Evolutionary conservation across 768 basidiomycete genomes (phyloP).

Genomic region (Psilocybe cyanescens): DNA sequence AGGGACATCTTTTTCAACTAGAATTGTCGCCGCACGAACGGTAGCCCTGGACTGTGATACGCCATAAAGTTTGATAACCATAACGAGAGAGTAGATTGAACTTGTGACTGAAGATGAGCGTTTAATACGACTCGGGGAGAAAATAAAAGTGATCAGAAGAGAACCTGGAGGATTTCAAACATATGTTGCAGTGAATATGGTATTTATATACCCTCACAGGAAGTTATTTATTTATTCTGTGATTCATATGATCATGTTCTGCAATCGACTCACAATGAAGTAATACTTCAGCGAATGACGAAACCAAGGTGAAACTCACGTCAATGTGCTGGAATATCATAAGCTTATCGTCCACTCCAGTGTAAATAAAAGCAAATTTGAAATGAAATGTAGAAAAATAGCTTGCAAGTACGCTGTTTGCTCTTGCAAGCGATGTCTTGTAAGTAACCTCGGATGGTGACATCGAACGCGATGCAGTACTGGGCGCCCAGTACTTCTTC

Average conservation of each 20-base stretch:
- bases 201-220: background rate
- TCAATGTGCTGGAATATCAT: background rate
- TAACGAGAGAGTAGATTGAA: conserved; percentile 17
- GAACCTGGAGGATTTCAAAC: no score
- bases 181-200: no score
- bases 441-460: background rate
- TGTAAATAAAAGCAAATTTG: no score
- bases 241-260: background rate
- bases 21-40: conserved; percentile 50
- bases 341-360: no score
- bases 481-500: background rate
- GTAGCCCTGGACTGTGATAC: conserved; percentile 45
- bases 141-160: background rate
- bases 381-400: no score
- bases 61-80: conserved; percentile 52
- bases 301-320: background rate
- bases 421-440: background rate
- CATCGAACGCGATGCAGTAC: background rate
- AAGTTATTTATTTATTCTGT: background rate
- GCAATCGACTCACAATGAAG: background rate
- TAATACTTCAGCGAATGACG: background rate
- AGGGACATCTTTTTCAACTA: conserved; percentile 57
- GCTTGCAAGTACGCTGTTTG: background rate
- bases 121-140: background rate
- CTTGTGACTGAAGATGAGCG: background rate